Evolutionary conservation across 73 alveolate genomes (phyloP), one percentile per base, ranked within the genome.

Genomic region (Durusdinium trenchii): DNA sequence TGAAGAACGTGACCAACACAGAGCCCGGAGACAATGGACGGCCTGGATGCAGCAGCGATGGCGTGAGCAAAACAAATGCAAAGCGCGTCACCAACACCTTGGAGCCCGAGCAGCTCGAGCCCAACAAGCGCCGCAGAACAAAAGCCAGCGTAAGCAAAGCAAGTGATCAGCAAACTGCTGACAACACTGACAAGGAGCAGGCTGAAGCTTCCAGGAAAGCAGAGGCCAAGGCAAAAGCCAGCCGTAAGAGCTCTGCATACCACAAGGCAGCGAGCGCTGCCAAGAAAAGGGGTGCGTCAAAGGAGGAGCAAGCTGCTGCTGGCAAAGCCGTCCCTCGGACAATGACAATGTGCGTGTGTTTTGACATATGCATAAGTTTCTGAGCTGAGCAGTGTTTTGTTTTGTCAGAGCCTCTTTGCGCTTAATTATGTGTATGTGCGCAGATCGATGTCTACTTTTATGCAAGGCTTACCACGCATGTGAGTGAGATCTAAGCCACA

Each of bases 191-290:
- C 42, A 7, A 64, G 32, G 50, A n/a, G 42, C 16, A 23, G 78
- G 32, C 78, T 36, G 83, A 35, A n/a, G 83, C 48, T 2, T 6
- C 38, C 20, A 3, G 38, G 38, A 71, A 2, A 35, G 86, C 86
- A 1, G 86, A 42, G 57, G 40, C 54, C 42, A 76, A 43, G 60
- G 60, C 54, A 1, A 76, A 43, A 23, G 54, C 54, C 35, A 43
- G 61, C 45, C 54, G 86, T 18, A 76, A 76, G 86, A 76, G 86
- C 61, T 20, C 42, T 38, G 86, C 86, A 0, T 69, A 69, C 82
- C 82, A 69, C 82, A 69, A n/a, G 50, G 82, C 82, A 69, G 82
- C 30, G 5, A 2, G 2, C 6, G 20, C 12, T 14, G 82, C 82
- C 6, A 6, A 5, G 23, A 69, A 69, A 30, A 26, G 20, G 5